A percentile compares a stretch with the other conserved stretches of the same genome.
These are phyloP conservation scores for Neopestalotiopsis sp. DNA, from an alignment of 2,329 filamentous ascomycete genomes.

Conservation along the genomic window DNA sequence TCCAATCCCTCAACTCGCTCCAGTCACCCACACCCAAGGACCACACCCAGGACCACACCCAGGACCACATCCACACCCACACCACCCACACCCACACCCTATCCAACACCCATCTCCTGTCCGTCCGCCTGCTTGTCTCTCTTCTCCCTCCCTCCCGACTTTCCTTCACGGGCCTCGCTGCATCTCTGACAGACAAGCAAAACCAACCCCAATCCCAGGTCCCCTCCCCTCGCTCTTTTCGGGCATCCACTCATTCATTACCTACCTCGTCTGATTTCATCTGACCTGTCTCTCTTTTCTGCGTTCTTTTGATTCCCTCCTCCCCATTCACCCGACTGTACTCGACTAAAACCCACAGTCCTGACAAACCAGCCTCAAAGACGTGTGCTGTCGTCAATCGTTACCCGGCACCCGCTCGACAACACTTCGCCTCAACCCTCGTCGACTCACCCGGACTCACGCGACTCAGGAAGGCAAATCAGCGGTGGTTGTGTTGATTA, in stretches of 20 bases:
- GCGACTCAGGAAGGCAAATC: neutral
- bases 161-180: constrained; percentile 12
- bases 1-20: constrained; percentile 6
- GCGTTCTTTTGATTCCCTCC: constrained; percentile 20
- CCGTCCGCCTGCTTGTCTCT: constrained; percentile 13
- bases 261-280: constrained; percentile 24
- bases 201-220: constrained; percentile 20
- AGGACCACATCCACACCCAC: neutral
- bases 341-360: neutral
- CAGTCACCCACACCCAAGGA: neutral
- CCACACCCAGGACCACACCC: neutral
- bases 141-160: constrained; percentile 8
- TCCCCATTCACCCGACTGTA: constrained; percentile 8
- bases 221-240: constrained; percentile 12
- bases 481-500: neutral
- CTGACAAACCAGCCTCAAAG: neutral
- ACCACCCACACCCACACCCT: neutral
- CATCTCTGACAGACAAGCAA: constrained; percentile 15
- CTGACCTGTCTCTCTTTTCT: constrained; percentile 22
- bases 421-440: neutral
- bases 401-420: neutral
- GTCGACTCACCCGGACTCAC: neutral
- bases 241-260: constrained; percentile 24
- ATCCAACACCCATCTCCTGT: constrained; percentile 17
- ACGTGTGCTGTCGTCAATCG: constrained; percentile 1